phyloP scores from a whole-genome alignment of 371 early-diverging fungal genomes.

The Zopfochytrium polystomum region DNA sequence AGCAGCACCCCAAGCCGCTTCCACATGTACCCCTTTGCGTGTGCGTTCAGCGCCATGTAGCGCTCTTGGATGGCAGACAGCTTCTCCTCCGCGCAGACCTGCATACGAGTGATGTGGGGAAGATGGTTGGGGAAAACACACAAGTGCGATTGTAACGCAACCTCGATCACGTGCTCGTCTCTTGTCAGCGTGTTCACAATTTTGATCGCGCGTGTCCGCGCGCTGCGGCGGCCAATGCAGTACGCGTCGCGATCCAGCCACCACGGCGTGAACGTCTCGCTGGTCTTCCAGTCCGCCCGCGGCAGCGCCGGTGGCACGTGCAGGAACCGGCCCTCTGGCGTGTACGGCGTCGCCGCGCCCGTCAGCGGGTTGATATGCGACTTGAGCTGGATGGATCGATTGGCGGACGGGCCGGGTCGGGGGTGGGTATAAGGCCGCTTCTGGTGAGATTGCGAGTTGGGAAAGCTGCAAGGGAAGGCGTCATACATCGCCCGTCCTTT shows the following conservation, averaged over 20 bases:
- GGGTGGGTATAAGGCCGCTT: neutral
- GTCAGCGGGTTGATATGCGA: constrained; percentile 47
- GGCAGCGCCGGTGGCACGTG: constrained; percentile 51
- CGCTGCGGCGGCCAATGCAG: constrained; percentile 45
- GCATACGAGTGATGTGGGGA: neutral
- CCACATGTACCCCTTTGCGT: constrained; percentile 62
- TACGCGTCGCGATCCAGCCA: constrained; percentile 47
- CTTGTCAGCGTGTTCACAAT: constrained; percentile 52
- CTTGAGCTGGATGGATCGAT: constrained; percentile 33
- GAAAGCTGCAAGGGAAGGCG: neutral
- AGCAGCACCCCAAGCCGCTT: constrained; percentile 49
- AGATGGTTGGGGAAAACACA: neutral
- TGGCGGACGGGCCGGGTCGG: neutral
- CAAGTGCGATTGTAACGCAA: neutral
- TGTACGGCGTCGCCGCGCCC: constrained; percentile 34
- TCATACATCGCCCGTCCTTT: constrained; percentile 42
- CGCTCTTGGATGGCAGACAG: constrained; percentile 52
- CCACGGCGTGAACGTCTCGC: constrained; percentile 37
- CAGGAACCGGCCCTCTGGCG: constrained; percentile 49
- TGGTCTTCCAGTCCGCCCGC: constrained; percentile 39
- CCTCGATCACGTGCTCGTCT: constrained; percentile 52
- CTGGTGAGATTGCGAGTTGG: neutral
- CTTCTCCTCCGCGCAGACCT: constrained; percentile 55
- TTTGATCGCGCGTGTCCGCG: constrained; percentile 43
- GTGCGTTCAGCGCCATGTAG: constrained; percentile 45